Evolutionary conservation across 768 basidiomycete species (phyloP), one percentile per base, ranked within the genome.

Genomic region (Russula abietina): DNA sequence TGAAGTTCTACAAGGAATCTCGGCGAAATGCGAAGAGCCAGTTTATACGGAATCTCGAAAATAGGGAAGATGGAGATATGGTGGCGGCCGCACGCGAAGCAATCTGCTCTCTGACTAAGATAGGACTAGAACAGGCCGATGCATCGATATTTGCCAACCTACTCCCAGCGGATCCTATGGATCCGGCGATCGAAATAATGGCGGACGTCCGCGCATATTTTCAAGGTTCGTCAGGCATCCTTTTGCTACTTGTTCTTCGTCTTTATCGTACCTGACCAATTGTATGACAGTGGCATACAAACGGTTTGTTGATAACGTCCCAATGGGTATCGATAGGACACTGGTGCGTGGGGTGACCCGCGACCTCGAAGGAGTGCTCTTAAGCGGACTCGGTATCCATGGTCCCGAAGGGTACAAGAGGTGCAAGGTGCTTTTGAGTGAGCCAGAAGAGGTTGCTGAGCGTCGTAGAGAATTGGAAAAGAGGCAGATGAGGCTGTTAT

Each of bases 151-250:
- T 88, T 0, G 66, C 76, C 0, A 82, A 77, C 65, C 69, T 88
- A 0, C 73, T 84, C 10, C 78, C 80, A 0, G 57, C 74, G 0
- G 85, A 87, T 58, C 72, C 71, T 2, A 81, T 78, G 78, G 83
- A 83, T 43, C 75, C 80, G 0, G 84, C 84, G 0, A 65, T 88
- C 6, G 68, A 69, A 9, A 84, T 89, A 66, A 89, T 89, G 87
- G 85, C 86, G 0, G 81, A 84, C 53, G 85, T 88, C 4, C 76
- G 85, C 6, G 87, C 85, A 0, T 89, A 89, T 63, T 89, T 89
- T 70, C 84, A 88, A 80, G 88, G 88, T 88, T 67, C 14, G 64
- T 60, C n/a, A 33, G 50, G 39, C 32, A 45, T 36, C 52, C 12
- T 50, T 26, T 33, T 52, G 9, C n/a, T 36, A 16, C 14, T 30